Evolutionary conservation across 2,329 filamentous ascomycete genomes (phyloP), one percentile per base, ranked within the genome.

Genomic region (Colletotrichum caudatum): DNA sequence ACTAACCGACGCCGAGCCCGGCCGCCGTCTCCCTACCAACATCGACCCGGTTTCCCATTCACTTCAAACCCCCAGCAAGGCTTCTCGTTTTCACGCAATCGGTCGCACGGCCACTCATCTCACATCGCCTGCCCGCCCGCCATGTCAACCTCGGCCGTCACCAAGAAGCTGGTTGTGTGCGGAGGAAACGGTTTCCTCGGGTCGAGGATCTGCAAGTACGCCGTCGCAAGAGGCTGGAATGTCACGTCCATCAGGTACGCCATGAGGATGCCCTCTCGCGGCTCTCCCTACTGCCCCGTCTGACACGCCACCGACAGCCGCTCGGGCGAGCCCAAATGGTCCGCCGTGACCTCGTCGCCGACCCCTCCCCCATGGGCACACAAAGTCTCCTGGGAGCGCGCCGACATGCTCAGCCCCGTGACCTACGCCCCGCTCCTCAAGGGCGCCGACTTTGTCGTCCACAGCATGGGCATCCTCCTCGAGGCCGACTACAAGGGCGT

Each of bases 401-500:
- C 92, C 77, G 94, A 98, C 82, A 92, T 98, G 75, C 89, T 99
- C 73, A 89, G 92, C 72, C 95, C 96, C 0, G 84, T 88, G 0
- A 93, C 93, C 23, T 99, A 98, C 83, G 89, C 88, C 11, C 84
- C 91, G 0, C 89, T 95, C 59, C 89, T 99, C 73, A 88, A 90
- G 75, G 90, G 89, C 68, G 93, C 94, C 73, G 90, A 94, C 80
- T 95, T 91, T 68, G 95, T 98, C 35, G 92, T 99, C 58, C 96
- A 99, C 86, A 94, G 89, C 78, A 95, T 98, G 92, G 96, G 96
- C 12, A 98, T 99, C 77, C 87, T 99, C 23, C 89, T 99, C 12
- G 96, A 99, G 84, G 94, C 95, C 61, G 96, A 99, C 85, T 99
- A 99, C 89, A 99, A 99, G 83, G 93, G 93, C 76, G 92, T 97